Conservation (phyloP, 2,329 filamentous ascomycete species). For the Clarireedia hainanense region DNA sequence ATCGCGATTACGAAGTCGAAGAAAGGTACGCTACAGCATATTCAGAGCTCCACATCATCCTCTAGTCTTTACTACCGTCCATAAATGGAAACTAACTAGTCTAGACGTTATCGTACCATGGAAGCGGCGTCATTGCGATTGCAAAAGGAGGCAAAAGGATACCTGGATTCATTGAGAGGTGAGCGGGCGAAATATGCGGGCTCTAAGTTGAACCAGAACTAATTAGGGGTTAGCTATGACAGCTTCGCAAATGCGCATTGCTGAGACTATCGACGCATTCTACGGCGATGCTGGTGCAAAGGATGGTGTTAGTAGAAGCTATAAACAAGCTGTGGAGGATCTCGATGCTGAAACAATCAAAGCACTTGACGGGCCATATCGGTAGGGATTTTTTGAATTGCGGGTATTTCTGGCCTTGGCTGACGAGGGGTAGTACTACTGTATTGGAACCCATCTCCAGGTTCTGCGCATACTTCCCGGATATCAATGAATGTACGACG, state of each 20-base stretch:
- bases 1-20: constrained; percentile 97
- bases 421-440: constrained; percentile 54
- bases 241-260: constrained; percentile 97
- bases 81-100: background rate
- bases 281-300: constrained; percentile 93
- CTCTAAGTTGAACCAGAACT: background rate
- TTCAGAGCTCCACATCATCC: background rate
- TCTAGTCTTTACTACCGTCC: background rate
- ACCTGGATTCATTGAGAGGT: constrained; percentile 91
- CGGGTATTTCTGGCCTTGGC: background rate
- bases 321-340: constrained; percentile 97
- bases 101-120: constrained; percentile 92
- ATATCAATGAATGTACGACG: constrained; percentile 84
- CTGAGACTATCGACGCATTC: constrained; percentile 98
- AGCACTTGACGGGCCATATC: constrained; percentile 90
- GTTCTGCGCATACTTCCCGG: constrained; percentile 97
- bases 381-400: constrained; percentile 38
- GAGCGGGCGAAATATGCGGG: constrained; percentile 14
- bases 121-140: constrained; percentile 85
- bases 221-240: constrained; percentile 68
- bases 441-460: constrained; percentile 92
- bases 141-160: constrained; percentile 97
- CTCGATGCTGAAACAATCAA: constrained; percentile 98
- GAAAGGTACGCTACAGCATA: constrained; percentile 55
- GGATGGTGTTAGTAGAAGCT: constrained; percentile 91